Evolutionary conservation across 2,329 filamentous ascomycete genomes (phyloP), one percentile per base, ranked within the genome.

Genomic region (Sporothrix mexicana): DNA sequence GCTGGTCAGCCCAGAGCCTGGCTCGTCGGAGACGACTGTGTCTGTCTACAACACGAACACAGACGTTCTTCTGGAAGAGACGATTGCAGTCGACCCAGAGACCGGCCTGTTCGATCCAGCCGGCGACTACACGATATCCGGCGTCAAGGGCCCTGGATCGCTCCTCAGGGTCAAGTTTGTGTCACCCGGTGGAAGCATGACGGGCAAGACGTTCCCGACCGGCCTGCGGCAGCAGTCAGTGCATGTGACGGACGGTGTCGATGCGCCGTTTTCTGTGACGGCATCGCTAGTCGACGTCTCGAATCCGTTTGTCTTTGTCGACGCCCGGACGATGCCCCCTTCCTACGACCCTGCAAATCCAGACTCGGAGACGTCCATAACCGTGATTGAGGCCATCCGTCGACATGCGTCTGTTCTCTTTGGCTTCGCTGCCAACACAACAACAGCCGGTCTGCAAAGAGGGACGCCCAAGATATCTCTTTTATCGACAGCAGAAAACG

Each of bases 41-140:
- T 61, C 85, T 74, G 86, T 91, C 6, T 86, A 84, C 76, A 92
- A 91, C 78, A 91, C 88, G 9, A 92, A 92, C 76, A 92, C 89
- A 0, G 81, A 81, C 0, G 87, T 88, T 69, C 78, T 86, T 13
- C 86, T 92, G 25, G 79, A 86, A 15, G 84, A 87, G 3, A 87
- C 84, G 0, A 88, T 91, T 69, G 78, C 84, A 0, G 80, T 89
- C 4, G 78, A 82, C 1, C n/a, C 59, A 1, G 81, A 82, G 1
- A 82, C 82, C 0, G 84, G 88, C 20, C 83, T 85, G 1, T 83
- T 83, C 2, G 81, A 84, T 7, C 80, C 82, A 13, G 79, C 81
- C 2, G 89, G 88, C 0, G 81, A 85, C 17, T 90, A 86, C 75
- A 78, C 79, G 0, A 90, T 92, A 20, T 88, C 89, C 45, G 90